Percentiles rank a stretch among this genome's conserved stretches.
These are phyloP conservation scores for Thelephora terrestris DNA, from an alignment of 1,284 basidiomycete genomes.

Conservation along the genomic window DNA sequence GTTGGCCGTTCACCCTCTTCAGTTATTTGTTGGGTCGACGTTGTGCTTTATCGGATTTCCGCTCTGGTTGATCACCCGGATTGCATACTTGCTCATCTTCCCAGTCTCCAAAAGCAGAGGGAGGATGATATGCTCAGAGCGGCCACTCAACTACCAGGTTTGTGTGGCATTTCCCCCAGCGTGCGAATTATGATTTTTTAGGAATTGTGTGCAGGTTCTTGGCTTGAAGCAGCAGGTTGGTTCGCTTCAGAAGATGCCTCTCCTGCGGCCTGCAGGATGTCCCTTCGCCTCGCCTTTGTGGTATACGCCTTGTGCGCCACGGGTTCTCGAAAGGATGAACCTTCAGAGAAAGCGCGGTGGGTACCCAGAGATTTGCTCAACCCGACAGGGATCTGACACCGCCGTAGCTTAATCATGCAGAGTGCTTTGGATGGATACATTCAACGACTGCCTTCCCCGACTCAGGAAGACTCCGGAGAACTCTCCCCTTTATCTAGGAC, in stretches of 20 bases:
- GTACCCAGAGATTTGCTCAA: not conserved
- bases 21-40: conserved; percentile 53
- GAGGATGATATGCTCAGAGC: conserved; percentile 43
- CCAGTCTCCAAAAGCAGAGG: conserved; percentile 28
- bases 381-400: not conserved
- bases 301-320: conserved; percentile 39
- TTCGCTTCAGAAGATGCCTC: conserved; percentile 41
- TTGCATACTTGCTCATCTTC: conserved; percentile 21
- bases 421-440: not conserved
- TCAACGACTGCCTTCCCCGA: not conserved
- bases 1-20: conserved; percentile 18
- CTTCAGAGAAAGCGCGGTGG: not conserved
- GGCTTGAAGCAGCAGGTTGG: conserved; percentile 33
- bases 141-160: conserved; percentile 57
- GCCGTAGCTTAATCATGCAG: not conserved
- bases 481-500: not conserved
- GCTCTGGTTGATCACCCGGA: conserved; percentile 21
- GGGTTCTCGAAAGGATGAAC: conserved; percentile 20
- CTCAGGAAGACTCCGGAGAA: not conserved
- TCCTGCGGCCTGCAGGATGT: conserved; percentile 47
- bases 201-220: conserved; percentile 32
- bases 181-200: not conserved
- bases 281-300: conserved; percentile 42
- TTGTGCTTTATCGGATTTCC: conserved; percentile 43
- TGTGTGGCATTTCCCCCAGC: conserved; percentile 7